phyloP scores from a whole-genome alignment of 352 stramenopile genomes.

The Halophytophthora batemanensis region DNA sequence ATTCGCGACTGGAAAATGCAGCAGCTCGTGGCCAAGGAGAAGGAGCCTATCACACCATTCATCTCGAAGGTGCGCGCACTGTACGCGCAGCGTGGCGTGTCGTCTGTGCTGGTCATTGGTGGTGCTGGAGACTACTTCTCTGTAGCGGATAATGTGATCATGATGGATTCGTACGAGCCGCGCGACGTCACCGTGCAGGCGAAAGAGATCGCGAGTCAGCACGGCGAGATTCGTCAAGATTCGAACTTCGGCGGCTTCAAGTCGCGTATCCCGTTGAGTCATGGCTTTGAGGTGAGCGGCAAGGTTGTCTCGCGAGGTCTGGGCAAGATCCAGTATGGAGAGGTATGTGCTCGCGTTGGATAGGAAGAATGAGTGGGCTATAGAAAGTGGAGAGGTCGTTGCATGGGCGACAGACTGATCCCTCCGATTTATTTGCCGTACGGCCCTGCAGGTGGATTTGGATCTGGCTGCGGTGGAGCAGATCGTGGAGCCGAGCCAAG shows the following conservation, averaged over 20 bases:
- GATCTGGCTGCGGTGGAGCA: slow-evolving; percentile 85
- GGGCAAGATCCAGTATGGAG: slow-evolving; percentile 83
- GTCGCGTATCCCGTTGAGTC: slow-evolving; percentile 45
- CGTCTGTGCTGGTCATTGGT: slow-evolving; percentile 95
- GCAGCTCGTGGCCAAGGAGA: slow-evolving; percentile 92
- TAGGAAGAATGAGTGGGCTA: background rate
- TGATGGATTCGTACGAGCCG: slow-evolving; percentile 95
- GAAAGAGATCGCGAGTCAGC: slow-evolving; percentile 87
- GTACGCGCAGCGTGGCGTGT: slow-evolving; percentile 86
- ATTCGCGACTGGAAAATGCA: slow-evolving; percentile 98
- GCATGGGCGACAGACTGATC: background rate
- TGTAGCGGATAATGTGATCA: slow-evolving; percentile 94
- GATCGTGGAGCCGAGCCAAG: slow-evolving; percentile 88
- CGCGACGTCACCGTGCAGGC: slow-evolving; percentile 90
- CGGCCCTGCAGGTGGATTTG: slow-evolving; percentile 57
- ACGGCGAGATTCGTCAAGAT: slow-evolving; percentile 54
- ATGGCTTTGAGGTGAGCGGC: slow-evolving; percentile 59
- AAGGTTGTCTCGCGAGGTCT: slow-evolving; percentile 77
- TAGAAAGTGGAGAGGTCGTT: slow-evolving; percentile 2
- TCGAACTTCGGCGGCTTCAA: slow-evolving; percentile 46
- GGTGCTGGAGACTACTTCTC: slow-evolving; percentile 97
- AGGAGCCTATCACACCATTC: slow-evolving; percentile 98
- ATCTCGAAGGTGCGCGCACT: slow-evolving; percentile 94
- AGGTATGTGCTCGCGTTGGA: slow-evolving; percentile 33
- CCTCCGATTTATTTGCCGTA: background rate